These are phyloP conservation scores for Bombardia bombarda DNA, from an alignment of 495 filamentous ascomycete genomes.

Conservation along the genomic window DNA sequence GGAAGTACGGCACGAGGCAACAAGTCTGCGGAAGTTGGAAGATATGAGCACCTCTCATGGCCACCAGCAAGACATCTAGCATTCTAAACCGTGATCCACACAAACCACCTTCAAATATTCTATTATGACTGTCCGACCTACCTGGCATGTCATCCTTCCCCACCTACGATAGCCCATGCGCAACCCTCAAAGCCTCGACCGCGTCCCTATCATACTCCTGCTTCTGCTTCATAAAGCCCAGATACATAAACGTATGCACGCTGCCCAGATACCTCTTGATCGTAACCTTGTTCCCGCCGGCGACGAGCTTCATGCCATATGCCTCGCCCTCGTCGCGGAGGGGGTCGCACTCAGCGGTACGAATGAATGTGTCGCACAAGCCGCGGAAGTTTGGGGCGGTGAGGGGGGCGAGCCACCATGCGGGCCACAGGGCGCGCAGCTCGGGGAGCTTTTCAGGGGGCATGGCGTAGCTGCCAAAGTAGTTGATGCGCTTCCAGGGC, in stretches of 20 bases:
- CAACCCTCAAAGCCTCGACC: constrained; percentile 21
- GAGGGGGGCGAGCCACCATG: constrained; percentile 32
- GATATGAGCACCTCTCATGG: no score
- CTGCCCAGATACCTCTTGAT: constrained; percentile 38
- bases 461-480: constrained; percentile 31
- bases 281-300: constrained; percentile 38
- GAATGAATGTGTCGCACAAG: constrained; percentile 39
- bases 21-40: no score
- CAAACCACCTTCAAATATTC: no score
- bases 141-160: no score
- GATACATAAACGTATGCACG: constrained; percentile 44
- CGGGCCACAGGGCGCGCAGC: constrained; percentile 19
- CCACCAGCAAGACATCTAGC: no score
- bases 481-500: constrained; percentile 41
- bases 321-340: constrained; percentile 47
- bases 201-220: constrained; percentile 27
- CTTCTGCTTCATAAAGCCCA: constrained; percentile 24
- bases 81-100: no score
- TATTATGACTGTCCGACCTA: no score
- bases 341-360: constrained; percentile 42
- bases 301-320: constrained; percentile 38
- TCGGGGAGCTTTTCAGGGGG: constrained; percentile 14
- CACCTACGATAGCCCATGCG: constrained; percentile 24
- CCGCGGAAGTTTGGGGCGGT: constrained; percentile 32
- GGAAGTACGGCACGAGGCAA: no score